Evolutionary conservation across 2,329 filamentous ascomycete species (phyloP).

Genomic region (Pseudocercospora fuligena): DNA sequence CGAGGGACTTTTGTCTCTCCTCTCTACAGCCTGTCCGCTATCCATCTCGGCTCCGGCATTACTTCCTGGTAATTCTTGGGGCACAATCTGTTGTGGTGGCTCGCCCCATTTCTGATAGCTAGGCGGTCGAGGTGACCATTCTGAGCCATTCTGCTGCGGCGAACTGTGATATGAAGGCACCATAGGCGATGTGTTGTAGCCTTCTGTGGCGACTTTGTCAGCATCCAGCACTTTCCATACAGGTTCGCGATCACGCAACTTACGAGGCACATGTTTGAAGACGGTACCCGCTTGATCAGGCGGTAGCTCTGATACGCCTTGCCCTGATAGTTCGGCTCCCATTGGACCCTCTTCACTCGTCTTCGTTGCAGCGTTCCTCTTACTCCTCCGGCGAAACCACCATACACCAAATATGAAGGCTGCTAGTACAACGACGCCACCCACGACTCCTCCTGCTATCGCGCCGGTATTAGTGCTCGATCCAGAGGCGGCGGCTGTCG

Average conservation of each 20-base stretch:
- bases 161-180: slow-evolving; percentile 20
- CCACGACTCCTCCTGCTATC: slow-evolving; percentile 26
- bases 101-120: slow-evolving; percentile 21
- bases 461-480: slow-evolving; percentile 20
- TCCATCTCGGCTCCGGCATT: slow-evolving; percentile 22
- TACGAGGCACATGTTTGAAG: slow-evolving; percentile 16
- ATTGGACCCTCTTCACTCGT: background rate
- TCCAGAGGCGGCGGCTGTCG: background rate
- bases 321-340: slow-evolving; percentile 6
- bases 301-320: background rate
- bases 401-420: background rate
- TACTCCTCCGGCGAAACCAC: background rate
- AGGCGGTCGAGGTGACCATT: slow-evolving; percentile 19
- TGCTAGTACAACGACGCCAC: slow-evolving; percentile 21
- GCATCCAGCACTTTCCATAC: background rate
- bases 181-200: slow-evolving; percentile 10
- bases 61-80: slow-evolving; percentile 19
- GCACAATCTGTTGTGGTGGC: slow-evolving; percentile 8
- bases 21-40: background rate
- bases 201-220: slow-evolving; percentile 6
- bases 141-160: slow-evolving; percentile 16
- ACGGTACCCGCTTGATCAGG: background rate
- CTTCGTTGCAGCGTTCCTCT: slow-evolving; percentile 4
- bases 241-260: background rate
- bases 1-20: background rate